Evolutionary conservation across 352 stramenopile species (phyloP).

Genomic region (Phytophthora vignae): DNA sequence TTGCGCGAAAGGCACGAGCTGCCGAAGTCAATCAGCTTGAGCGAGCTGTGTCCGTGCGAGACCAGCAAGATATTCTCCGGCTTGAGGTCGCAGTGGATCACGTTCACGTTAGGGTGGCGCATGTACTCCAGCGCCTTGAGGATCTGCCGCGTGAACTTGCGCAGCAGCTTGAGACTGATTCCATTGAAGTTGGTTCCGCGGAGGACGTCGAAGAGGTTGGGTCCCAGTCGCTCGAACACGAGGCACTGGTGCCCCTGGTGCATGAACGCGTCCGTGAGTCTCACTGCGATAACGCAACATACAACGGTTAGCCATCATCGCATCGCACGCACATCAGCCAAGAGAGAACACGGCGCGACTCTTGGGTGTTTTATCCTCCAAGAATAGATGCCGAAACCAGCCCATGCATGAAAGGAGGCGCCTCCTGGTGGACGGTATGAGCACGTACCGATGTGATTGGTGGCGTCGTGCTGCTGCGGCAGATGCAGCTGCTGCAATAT

Average conservation of each 20-base stretch:
- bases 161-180: constrained; percentile 94
- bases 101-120: constrained; percentile 91
- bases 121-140: constrained; percentile 89
- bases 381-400: constrained; percentile 35
- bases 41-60: constrained; percentile 93
- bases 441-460: constrained; percentile 92
- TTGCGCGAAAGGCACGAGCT: constrained; percentile 96
- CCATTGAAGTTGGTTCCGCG: constrained; percentile 94
- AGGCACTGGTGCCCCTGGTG: constrained; percentile 98
- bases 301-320: constrained; percentile 23
- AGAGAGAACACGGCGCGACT: constrained; percentile 6
- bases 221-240: constrained; percentile 97
- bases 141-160: constrained; percentile 97
- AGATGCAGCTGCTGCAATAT: constrained; percentile 93
- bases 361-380: constrained; percentile 17
- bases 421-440: neutral
- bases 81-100: constrained; percentile 99
- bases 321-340: constrained; percentile 9
- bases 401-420: constrained; percentile 1
- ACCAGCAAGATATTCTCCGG: constrained; percentile 99
- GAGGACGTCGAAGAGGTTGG: constrained; percentile 98
- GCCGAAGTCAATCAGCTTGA: constrained; percentile 99
- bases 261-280: constrained; percentile 95
- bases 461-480: constrained; percentile 69
- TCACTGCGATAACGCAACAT: constrained; percentile 62